Base-by-base conservation (phyloP, 148 eudicot species). In the Cornus suecica region DNA sequence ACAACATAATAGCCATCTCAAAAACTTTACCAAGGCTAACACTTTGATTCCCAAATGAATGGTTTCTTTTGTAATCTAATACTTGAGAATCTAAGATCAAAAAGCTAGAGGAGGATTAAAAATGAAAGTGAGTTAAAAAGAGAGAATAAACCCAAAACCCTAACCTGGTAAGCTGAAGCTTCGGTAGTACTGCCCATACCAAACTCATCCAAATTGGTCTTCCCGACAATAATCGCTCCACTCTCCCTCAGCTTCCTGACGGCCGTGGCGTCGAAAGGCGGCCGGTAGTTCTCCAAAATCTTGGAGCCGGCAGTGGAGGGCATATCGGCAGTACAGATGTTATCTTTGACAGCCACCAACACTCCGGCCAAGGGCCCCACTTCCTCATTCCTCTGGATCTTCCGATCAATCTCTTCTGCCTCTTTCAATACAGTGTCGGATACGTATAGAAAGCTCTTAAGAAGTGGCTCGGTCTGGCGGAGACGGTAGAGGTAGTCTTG, bases 131-230 rank as follows among this genome's bases (percentile, higher is more conserved):
- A 28, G 9, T 30, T 22, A 29, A 41, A 48, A 66, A 42, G 56
- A 3, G 54, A 3, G 13, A 58, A 26, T 8, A 27, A 25, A 32
- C 26, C 25, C 58, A 56, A 51, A 45, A 34, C 51, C 20, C 74
- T 45, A 71, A 94, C 99, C 94, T 95, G 97, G 84, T 83, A 94
- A 41, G 94, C 99, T 45, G 99, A 94, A 1, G 81, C 91, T 81
- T 94, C 99, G 61, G 97, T 95, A 24, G 91, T 79, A 76, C 99
- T 94, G 37, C 99, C 99, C 99, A 95, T 95, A 16, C 99, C 99
- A 87, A 95, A 95, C 85, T 95, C 97, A 90, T 95, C 99, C 91
- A 92, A 80, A 89, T 95, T 95, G 20, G 99, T 95, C 89, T 95
- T 95, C 65, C 99, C 97, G 79, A 95, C 90, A 65, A 95, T 68